These are phyloP conservation scores for Saturnispora saitoi DNA, from an alignment of 805 yeast species.

Conservation along the genomic window DNA sequence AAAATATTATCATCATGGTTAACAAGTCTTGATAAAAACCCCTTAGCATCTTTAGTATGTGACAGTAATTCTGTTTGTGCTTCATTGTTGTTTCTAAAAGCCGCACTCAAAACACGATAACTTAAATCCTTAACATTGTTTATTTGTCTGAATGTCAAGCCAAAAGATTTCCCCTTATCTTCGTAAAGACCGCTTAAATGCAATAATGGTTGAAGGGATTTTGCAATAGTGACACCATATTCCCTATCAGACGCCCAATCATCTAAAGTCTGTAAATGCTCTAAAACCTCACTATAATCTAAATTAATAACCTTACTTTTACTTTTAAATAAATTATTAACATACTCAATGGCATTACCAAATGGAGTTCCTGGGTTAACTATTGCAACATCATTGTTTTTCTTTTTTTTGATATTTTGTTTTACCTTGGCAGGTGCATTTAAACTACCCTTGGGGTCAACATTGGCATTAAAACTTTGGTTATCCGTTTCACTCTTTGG, in stretches of 20 bases:
- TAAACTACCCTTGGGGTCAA: background rate
- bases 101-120: conserved; percentile 53
- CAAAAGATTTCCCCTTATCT: conserved; percentile 5
- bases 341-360: conserved; percentile 2
- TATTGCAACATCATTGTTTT: conserved; percentile 12
- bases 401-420: background rate
- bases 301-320: background rate
- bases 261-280: conserved; percentile 34
- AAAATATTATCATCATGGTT: conserved; percentile 5
- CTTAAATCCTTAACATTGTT: conserved; percentile 39
- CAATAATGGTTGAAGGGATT: conserved; percentile 28
- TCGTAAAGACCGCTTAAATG: conserved; percentile 23
- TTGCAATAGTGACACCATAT: conserved; percentile 43
- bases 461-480: background rate
- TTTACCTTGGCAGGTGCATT: background rate
- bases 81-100: conserved; percentile 65
- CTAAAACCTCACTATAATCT: conserved; percentile 9
- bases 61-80: conserved; percentile 18
- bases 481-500: background rate
- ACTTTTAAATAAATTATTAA: conserved; percentile 3
- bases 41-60: conserved; percentile 15
- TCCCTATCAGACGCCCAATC: conserved; percentile 65
- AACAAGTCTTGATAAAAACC: conserved; percentile 16
- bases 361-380: conserved; percentile 2
- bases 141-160: conserved; percentile 11